phyloP scores from a whole-genome alignment of 495 filamentous ascomycete species.

The Xylaria castorea region DNA sequence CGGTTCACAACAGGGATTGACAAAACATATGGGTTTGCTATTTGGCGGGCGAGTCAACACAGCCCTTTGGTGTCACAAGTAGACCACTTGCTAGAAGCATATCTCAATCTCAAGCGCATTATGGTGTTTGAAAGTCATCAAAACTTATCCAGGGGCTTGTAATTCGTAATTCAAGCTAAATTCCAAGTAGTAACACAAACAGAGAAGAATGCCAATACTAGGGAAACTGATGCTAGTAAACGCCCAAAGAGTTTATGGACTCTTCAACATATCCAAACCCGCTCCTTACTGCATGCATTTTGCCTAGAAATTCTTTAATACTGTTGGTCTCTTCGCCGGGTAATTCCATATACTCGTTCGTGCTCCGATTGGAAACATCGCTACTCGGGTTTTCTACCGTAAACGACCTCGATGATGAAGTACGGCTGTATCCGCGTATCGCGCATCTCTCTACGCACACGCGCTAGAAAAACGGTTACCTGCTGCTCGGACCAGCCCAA shows the following conservation, averaged over 20 bases:
- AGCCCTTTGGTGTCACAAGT: background rate
- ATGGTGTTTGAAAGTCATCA: background rate
- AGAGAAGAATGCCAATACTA: background rate
- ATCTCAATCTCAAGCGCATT: background rate
- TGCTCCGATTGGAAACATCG: background rate
- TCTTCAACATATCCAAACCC: background rate
- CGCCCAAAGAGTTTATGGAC: background rate
- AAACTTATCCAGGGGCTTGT: background rate
- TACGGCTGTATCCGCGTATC: constrained; percentile 35
- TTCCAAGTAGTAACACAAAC: background rate
- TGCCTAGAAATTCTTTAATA: background rate
- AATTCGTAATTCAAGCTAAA: background rate
- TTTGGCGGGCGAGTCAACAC: background rate
- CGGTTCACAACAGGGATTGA: background rate
- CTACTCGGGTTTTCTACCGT: constrained; percentile 33
- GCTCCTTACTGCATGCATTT: constrained; percentile 4
- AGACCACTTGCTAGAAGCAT: background rate
- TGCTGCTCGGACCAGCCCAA: constrained; percentile 41
- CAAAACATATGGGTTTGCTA: background rate
- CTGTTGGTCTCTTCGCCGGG: background rate
- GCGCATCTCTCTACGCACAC: constrained; percentile 40
- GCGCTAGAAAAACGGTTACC: constrained; percentile 35
- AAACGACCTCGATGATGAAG: constrained; percentile 31
- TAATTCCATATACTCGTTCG: background rate
- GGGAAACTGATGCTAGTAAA: background rate